Evolutionary conservation across 2,329 filamentous ascomycete species (phyloP).

Genomic region (Pezicula carpinea): DNA sequence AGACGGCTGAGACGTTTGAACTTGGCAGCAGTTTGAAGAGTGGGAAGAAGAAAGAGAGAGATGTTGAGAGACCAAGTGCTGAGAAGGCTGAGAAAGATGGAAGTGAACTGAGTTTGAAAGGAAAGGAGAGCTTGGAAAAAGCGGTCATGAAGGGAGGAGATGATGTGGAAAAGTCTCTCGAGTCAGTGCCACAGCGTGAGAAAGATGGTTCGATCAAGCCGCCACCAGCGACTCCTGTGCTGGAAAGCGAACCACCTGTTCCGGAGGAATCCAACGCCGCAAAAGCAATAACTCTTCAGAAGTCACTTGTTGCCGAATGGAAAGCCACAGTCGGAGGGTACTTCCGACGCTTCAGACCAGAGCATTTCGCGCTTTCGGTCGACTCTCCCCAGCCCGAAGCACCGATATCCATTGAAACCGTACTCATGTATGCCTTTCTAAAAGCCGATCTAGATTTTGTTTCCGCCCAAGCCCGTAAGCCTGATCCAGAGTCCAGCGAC

Average conservation of each 20-base stretch:
- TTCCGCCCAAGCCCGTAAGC: constrained; percentile 78
- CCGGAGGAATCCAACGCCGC: constrained; percentile 36
- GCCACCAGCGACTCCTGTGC: constrained; percentile 32
- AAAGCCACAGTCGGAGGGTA: constrained; percentile 86
- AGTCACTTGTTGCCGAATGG: constrained; percentile 70
- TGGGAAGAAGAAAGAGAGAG: constrained; percentile 22
- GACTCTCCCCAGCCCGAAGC: constrained; percentile 23
- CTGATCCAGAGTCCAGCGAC: constrained; percentile 67
- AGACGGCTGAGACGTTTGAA: constrained; percentile 71
- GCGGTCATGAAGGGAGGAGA: constrained; percentile 47
- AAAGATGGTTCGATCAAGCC: constrained; percentile 27
- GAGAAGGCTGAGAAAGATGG: constrained; percentile 22
- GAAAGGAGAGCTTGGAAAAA: constrained; percentile 35
- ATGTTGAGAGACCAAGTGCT: constrained; percentile 17
- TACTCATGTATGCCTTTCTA: constrained; percentile 88
- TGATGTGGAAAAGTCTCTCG: constrained; percentile 29
- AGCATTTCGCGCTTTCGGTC: constrained; percentile 57
- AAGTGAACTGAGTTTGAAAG: constrained; percentile 27
- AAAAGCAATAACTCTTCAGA: constrained; percentile 65
- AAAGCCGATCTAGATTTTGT: constrained; percentile 94
- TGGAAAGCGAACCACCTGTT: constrained; percentile 35
- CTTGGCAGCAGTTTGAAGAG: constrained; percentile 68
- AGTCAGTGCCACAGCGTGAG: constrained; percentile 15
- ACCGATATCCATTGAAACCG: constrained; percentile 63
- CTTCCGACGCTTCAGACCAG: constrained; percentile 83